Evolutionary conservation across 176 grass and related monocot genomes (phyloP).

Genomic region (Luzula sylvatica): DNA sequence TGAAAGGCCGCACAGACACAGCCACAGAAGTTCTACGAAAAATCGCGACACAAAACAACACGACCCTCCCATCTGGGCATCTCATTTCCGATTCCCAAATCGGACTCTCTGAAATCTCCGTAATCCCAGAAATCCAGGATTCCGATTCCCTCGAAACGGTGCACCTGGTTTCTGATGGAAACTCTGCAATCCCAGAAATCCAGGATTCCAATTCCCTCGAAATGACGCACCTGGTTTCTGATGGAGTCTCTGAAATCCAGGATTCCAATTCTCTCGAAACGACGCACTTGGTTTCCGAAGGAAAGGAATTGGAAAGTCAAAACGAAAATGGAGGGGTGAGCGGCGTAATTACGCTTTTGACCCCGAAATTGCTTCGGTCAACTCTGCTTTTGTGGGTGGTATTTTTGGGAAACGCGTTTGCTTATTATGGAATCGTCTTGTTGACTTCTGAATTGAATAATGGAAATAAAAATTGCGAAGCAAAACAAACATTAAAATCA

Average conservation of each 20-base stretch:
- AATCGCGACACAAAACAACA: constrained; percentile 63
- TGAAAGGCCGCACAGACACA: constrained; percentile 48
- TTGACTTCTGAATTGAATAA: constrained; percentile 85
- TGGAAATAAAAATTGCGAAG: constrained; percentile 52
- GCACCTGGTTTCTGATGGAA: constrained; percentile 64
- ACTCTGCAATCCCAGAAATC: constrained; percentile 7
- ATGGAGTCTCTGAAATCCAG: constrained; percentile 45
- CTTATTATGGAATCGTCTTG: constrained; percentile 95
- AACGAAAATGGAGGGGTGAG: constrained; percentile 46
- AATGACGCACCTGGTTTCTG: constrained; percentile 54
- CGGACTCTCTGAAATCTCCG: constrained; percentile 53
- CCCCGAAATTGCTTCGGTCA: constrained; percentile 56
- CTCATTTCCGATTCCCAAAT: constrained; percentile 65
- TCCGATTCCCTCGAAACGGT: constrained; percentile 51
- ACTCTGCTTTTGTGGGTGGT: constrained; percentile 95
- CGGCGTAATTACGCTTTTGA: constrained; percentile 46
- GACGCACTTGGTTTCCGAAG: constrained; percentile 33
- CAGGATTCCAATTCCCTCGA: constrained; percentile 40
- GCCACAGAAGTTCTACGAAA: constrained; percentile 56
- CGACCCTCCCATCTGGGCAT: constrained; percentile 43
- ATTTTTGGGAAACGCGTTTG: constrained; percentile 93
- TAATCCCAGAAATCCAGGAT: constrained; percentile 1
- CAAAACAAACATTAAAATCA: constrained; percentile 39
- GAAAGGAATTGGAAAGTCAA: constrained; percentile 26
- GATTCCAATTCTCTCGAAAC: constrained; percentile 40